Conservation (phyloP, 75 land plant species). For the Azolla pinnata region DNA sequence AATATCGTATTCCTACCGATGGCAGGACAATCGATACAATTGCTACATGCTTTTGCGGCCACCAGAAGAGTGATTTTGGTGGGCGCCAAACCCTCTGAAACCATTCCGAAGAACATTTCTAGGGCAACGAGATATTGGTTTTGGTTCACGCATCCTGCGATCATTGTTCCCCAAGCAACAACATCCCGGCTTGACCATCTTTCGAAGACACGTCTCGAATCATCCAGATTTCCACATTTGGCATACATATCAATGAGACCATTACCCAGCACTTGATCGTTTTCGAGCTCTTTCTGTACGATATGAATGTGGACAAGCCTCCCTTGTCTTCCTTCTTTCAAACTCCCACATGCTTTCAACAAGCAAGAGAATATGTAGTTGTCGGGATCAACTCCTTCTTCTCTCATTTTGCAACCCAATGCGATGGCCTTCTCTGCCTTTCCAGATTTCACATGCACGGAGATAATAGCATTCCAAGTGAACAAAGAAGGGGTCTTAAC, state of each 20-base stretch:
- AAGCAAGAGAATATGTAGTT: constrained; percentile 29
- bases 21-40: background rate
- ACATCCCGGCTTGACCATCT: constrained; percentile 36
- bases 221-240: constrained; percentile 31
- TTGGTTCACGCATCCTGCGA: constrained; percentile 22
- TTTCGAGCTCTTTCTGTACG: background rate
- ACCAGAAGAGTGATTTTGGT: background rate
- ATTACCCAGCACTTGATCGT: constrained; percentile 21
- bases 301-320: constrained; percentile 24
- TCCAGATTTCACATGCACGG: constrained; percentile 14
- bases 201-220: constrained; percentile 27
- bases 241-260: constrained; percentile 52
- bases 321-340: constrained; percentile 26
- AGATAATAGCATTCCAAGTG: constrained; percentile 24
- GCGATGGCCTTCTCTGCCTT: constrained; percentile 7
- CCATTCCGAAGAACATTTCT: background rate
- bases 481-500: background rate
- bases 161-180: constrained; percentile 55
- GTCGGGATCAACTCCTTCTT: constrained; percentile 23
- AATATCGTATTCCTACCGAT: no score
- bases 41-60: background rate
- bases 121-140: background rate
- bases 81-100: background rate
- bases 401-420: constrained; percentile 11
- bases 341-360: constrained; percentile 39